These are phyloP conservation scores for Pestalotiopsis sp. DNA, from an alignment of 2,329 filamentous ascomycete species.

Conservation along the genomic window DNA sequence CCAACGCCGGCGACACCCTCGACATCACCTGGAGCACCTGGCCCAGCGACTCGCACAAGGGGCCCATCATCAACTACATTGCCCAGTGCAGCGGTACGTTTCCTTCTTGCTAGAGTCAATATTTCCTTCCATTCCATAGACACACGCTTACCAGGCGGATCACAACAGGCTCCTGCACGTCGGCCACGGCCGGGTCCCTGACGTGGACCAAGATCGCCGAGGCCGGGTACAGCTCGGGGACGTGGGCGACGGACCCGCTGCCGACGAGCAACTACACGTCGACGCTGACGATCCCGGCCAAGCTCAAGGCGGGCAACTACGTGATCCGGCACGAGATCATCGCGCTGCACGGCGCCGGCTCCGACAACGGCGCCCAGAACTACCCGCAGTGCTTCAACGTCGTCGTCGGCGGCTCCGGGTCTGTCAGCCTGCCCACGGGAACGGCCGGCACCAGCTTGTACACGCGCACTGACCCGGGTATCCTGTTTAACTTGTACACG, in stretches of 20 bases:
- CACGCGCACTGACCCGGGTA: slow-evolving; percentile 28
- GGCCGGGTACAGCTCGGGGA: slow-evolving; percentile 28
- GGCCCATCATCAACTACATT: slow-evolving; percentile 39
- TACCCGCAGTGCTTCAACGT: slow-evolving; percentile 39
- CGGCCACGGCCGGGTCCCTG: slow-evolving; percentile 27
- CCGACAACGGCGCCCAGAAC: slow-evolving; percentile 46
- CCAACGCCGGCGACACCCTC: slow-evolving; percentile 30
- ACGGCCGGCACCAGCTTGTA: slow-evolving; percentile 32
- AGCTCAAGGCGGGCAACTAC: slow-evolving; percentile 48
- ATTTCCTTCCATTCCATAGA: not conserved
- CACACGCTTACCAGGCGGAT: too few species aligned
- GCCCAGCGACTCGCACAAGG: slow-evolving; percentile 34
- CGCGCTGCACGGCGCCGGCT: slow-evolving; percentile 45
- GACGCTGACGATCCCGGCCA: slow-evolving; percentile 43
- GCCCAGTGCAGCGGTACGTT: slow-evolving; percentile 30
- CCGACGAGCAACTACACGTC: slow-evolving; percentile 50
- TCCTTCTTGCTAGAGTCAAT: too few species aligned
- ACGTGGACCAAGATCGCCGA: slow-evolving; percentile 33
- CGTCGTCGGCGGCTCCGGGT: slow-evolving; percentile 40
- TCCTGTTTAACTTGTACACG: slow-evolving; percentile 26
- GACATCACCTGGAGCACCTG: slow-evolving; percentile 35
- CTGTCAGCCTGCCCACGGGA: slow-evolving; percentile 33
- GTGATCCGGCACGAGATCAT: slow-evolving; percentile 54
- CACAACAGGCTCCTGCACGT: slow-evolving; percentile 30
- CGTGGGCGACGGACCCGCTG: slow-evolving; percentile 40